These are phyloP conservation scores for Neurospora intermedia DNA, from an alignment of 495 filamentous ascomycete genomes.

Conservation along the genomic window DNA sequence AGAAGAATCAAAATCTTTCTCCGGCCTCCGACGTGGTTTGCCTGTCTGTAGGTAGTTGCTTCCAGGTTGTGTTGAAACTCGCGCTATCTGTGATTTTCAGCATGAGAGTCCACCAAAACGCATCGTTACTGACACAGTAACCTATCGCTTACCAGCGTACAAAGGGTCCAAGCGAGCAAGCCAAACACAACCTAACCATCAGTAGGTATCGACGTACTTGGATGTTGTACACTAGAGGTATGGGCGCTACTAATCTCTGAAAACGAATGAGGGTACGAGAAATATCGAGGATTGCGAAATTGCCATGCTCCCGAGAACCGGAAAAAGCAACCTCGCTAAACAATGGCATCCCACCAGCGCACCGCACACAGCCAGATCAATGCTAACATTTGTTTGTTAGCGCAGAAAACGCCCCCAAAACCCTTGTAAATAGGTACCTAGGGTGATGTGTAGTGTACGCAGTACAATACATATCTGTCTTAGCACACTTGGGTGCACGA, in stretches of 20 bases:
- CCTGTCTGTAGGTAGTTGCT: neutral
- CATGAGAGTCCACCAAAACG: neutral
- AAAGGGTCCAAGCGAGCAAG: neutral
- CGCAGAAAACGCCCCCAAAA: too few species aligned
- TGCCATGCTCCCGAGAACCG: neutral
- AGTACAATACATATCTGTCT: neutral
- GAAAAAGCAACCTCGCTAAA: neutral
- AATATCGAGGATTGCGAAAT: neutral
- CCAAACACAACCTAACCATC: neutral
- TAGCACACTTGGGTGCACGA: neutral
- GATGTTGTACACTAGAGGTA: too few species aligned
- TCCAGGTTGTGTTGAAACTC: neutral
- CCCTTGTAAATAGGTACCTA: too few species aligned
- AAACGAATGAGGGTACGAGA: neutral
- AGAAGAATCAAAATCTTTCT: neutral
- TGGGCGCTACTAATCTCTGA: neutral
- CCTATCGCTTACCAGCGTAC: neutral
- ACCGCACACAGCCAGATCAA: neutral
- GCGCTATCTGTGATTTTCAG: neutral
- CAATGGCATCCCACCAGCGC: neutral
- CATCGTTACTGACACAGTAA: neutral
- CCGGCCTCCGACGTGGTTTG: neutral
- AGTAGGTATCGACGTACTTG: too few species aligned
- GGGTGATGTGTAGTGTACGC: too few species aligned
- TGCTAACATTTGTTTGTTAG: too few species aligned